Conservation (phyloP, 2,329 filamentous ascomycete species). For the Trichophaea hybrida region DNA sequence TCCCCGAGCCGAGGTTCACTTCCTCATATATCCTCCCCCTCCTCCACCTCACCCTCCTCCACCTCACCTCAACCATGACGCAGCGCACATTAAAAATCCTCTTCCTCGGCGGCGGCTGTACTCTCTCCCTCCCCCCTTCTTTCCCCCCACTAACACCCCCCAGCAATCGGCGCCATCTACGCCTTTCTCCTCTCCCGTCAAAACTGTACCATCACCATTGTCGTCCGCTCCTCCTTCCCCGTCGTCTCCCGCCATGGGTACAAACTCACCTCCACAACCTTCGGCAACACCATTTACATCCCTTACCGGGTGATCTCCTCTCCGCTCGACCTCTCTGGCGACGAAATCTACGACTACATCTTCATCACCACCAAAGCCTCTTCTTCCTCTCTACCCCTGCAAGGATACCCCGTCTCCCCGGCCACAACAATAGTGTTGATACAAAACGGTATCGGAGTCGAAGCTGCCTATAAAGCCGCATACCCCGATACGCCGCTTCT, state of each 20-base stretch:
- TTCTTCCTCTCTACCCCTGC: constrained; percentile 19
- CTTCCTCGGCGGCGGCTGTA: constrained; percentile 15
- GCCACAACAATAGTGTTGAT: constrained; percentile 44
- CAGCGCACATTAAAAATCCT: constrained; percentile 8
- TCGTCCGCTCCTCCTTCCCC: constrained; percentile 59
- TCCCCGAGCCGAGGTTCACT: too few relatives aligned
- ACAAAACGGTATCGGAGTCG: constrained; percentile 49
- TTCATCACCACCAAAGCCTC: constrained; percentile 54
- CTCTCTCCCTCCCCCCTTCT: not conserved
- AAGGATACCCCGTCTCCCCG: constrained; percentile 17
- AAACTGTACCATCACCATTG: constrained; percentile 49
- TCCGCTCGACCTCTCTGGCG: constrained; percentile 40
- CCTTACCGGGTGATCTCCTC: constrained; percentile 35
- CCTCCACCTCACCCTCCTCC: not conserved
- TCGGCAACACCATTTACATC: not conserved
- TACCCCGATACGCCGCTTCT: constrained; percentile 42
- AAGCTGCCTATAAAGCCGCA: constrained; percentile 38
- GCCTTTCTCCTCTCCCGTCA: constrained; percentile 22
- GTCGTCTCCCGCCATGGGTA: constrained; percentile 49
- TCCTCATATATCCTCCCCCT: too few relatives aligned
- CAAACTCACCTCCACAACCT: constrained; percentile 30
- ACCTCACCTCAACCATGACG: not conserved
- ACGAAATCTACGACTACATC: constrained; percentile 47
- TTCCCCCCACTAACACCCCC: not conserved
- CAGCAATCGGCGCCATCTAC: constrained; percentile 23